Percentiles rank a stretch among this genome's conserved stretches.
Conservation (phyloP, 2,329 filamentous ascomycete genomes). For the Fusarium nelsonii region DNA sequence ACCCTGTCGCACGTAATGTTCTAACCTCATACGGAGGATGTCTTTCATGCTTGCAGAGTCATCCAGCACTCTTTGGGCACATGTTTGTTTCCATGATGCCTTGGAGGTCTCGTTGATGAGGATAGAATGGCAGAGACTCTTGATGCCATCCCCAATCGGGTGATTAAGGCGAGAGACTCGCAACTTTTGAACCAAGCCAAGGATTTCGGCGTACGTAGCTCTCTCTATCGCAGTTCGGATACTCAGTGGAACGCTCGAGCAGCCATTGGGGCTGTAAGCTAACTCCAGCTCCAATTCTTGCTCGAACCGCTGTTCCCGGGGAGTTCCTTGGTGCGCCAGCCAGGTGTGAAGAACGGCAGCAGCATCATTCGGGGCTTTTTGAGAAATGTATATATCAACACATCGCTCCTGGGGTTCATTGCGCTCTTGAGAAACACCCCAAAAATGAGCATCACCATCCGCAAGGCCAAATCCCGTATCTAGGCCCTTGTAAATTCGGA, state of each 20-base stretch:
- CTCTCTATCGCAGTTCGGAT: constrained; percentile 9
- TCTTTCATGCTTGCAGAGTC: too few species aligned
- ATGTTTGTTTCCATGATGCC: too few species aligned
- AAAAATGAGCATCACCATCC: constrained; percentile 3
- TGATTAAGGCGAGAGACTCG: too few species aligned
- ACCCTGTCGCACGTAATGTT: too few species aligned
- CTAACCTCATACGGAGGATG: too few species aligned
- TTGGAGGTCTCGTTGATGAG: too few species aligned
- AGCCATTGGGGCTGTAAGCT: too few species aligned
- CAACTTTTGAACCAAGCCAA: constrained; percentile 4
- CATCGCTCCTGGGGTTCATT: too few species aligned
- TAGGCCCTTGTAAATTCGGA: constrained; percentile 3
- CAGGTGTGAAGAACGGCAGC: constrained; percentile 4
- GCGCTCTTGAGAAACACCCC: constrained; percentile 3
- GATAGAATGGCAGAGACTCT: constrained; percentile 4
- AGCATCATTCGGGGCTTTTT: not conserved
- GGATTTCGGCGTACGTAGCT: constrained; percentile 28
- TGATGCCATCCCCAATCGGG: too few species aligned
- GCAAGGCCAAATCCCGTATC: not conserved
- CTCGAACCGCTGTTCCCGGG: not conserved
- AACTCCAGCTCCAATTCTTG: too few species aligned
- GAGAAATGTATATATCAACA: not conserved
- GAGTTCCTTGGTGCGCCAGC: not conserved
- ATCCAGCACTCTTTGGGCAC: too few species aligned
- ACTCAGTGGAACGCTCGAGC: constrained; percentile 25